Evolutionary conservation across 768 basidiomycete genomes (phyloP), one percentile per base, ranked within the genome.

Genomic region (Tulasnella sp.): DNA sequence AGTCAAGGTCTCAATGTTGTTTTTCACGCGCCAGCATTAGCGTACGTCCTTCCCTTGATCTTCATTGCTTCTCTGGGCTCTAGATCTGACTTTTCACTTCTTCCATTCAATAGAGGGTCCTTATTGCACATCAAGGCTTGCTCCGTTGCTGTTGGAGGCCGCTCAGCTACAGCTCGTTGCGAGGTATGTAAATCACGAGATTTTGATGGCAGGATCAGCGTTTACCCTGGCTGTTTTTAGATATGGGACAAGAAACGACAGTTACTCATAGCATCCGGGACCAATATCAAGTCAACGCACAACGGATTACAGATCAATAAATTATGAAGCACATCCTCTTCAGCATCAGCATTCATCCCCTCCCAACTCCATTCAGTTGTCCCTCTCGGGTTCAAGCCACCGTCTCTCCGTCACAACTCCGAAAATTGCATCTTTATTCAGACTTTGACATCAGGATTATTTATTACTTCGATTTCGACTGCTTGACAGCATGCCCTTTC

Each of bases 21-120:
- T n/a, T 51, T 41, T 31, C 49, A 51, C 34, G 20, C 49, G 15
- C 49, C 49, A 41, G 49, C 49, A 19, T 10, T n/a, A 16, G 49
- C 37, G 49, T 51, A 25, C 41, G 49, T 2, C 16, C 16, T 12
- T 24, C n/a, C n/a, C n/a, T 12, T 12, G 19, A n/a, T 28, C 22
- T 40, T 44, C 44, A 13, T 16, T 27, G 29, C 29, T 31, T 19
- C 28, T 31, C 28, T 13, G 7, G 12, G 35, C 4, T 33, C 20
- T 29, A 20, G 22, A 19, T 10, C 25, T n/a, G n/a, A 5, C 39
- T n/a, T n/a, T 48, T 35, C 20, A 22, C 33, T 39, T 20, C 24
- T 9, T 24, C 37, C 35, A 39, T 24, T 25, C 19, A n/a, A 16
- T 42, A 51, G 49, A 15, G 49, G 49, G n/a, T 42, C 49, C 20